Conservation (phyloP, 129 eudicot genomes). For the Flaveria brownii region DNA sequence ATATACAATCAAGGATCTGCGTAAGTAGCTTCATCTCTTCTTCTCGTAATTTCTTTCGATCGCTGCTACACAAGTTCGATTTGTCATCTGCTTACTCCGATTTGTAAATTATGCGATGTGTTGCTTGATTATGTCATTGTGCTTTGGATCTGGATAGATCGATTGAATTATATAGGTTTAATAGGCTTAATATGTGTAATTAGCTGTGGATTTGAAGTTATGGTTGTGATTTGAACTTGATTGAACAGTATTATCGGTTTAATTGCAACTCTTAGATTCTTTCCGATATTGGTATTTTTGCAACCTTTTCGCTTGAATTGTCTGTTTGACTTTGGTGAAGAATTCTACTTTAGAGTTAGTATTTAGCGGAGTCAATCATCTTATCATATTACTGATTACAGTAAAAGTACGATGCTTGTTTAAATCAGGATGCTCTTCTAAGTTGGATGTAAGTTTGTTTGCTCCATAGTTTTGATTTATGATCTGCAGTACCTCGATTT, state of each 20-base stretch:
- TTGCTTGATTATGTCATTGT: not conserved
- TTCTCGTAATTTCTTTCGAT: too few species aligned
- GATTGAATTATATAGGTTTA: not conserved
- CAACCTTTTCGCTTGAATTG: constrained; percentile 6
- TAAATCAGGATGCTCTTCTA: constrained; percentile 3
- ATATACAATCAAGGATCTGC: constrained; percentile 80
- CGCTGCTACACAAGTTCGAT: not conserved
- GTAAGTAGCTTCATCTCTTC: constrained; percentile 35
- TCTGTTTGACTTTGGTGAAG: not conserved
- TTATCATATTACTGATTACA: not conserved
- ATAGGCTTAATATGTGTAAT: not conserved
- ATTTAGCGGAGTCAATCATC: not conserved
- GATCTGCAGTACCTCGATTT: not conserved
- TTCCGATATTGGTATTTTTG: not conserved
- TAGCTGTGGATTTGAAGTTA: not conserved
- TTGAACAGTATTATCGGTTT: not conserved
- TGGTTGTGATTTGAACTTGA: not conserved
- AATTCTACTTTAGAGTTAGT: not conserved
- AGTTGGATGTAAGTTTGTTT: constrained; percentile 1
- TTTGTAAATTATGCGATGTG: not conserved
- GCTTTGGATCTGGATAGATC: constrained; percentile 20
- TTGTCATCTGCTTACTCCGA: not conserved
- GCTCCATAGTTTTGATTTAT: not conserved
- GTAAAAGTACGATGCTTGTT: not conserved
- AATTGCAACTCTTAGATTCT: constrained; percentile 1